A percentile compares a stretch with the other conserved stretches of the same genome.
These are phyloP conservation scores for Tricholoma furcatifolium DNA, from an alignment of 768 basidiomycete genomes.

Conservation along the genomic window DNA sequence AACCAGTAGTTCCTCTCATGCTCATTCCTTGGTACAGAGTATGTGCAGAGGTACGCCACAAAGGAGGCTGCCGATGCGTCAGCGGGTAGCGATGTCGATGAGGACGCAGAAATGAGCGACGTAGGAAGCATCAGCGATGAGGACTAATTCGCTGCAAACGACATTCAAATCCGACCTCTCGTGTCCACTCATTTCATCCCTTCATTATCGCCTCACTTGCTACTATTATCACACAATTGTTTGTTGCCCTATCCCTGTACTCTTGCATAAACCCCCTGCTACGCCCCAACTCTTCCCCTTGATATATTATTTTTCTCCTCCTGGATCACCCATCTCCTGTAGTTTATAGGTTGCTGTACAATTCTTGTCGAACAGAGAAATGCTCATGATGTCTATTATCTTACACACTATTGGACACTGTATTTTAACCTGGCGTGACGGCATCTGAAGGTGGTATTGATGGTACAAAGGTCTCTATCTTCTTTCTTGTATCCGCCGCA, in stretches of 20 bases:
- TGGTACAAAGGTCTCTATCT: slow-evolving; percentile 65
- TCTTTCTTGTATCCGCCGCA: slow-evolving; percentile 72
- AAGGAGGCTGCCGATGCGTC: slow-evolving; percentile 85
- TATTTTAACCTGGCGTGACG: slow-evolving; percentile 13
- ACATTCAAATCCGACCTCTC: background rate
- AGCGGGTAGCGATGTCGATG: slow-evolving; percentile 57
- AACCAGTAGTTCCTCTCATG: background rate
- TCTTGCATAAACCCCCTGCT: slow-evolving; percentile 9
- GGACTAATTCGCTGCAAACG: slow-evolving; percentile 34
- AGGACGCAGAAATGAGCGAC: slow-evolving; percentile 88
- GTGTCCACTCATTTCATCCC: slow-evolving; percentile 9
- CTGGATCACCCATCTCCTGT: slow-evolving; percentile 18
- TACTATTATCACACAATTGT: slow-evolving; percentile 2
- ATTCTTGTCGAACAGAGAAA: slow-evolving; percentile 9
- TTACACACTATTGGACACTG: background rate
- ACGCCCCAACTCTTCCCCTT: background rate
- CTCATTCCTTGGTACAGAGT: slow-evolving; percentile 56
- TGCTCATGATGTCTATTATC: slow-evolving; percentile 6
- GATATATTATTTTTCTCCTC: slow-evolving; percentile 4
- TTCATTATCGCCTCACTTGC: slow-evolving; percentile 9
- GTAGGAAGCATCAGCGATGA: slow-evolving; percentile 80
- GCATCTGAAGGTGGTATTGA: slow-evolving; percentile 31
- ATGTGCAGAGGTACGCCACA: slow-evolving; percentile 93
- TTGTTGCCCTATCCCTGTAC: slow-evolving; percentile 11
- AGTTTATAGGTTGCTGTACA: slow-evolving; percentile 19